A percentile compares a stretch with the other conserved stretches of the same genome.
Evolutionary conservation across 345 rosid species (phyloP).

Genomic region (Atalantia buxifolia): DNA sequence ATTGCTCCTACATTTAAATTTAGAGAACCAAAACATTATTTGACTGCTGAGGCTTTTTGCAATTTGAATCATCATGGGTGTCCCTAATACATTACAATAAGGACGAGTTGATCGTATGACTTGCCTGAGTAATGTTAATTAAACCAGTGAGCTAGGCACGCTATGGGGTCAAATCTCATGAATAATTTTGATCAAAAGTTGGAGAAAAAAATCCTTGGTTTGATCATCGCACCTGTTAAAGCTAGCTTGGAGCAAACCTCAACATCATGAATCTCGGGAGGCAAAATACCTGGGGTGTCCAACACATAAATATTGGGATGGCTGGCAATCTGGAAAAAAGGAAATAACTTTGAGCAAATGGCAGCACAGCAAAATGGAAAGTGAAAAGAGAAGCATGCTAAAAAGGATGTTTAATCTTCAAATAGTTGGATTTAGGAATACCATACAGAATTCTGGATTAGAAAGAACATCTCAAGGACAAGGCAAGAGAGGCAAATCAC

Average conservation of each 20-base stretch:
- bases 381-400: not conserved
- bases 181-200: not conserved
- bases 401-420: not conserved
- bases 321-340: slow-evolving; percentile 58
- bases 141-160: not conserved
- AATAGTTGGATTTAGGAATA: not conserved
- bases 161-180: not conserved
- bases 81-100: not conserved
- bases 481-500: slow-evolving; percentile 24
- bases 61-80: not conserved
- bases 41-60: not conserved
- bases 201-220: not conserved
- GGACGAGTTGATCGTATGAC: not conserved
- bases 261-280: slow-evolving; percentile 44
- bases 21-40: not conserved
- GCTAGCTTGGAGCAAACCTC: slow-evolving; percentile 73
- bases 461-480: not conserved
- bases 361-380: not conserved
- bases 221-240: slow-evolving; percentile 55
- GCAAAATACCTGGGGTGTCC: slow-evolving; percentile 87
- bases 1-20: slow-evolving; percentile 62
- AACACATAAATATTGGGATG: slow-evolving; percentile 73
- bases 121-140: too few relatives aligned
- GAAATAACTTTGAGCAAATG: not conserved
- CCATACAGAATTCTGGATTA: not conserved